phyloP scores from a whole-genome alignment of 1,284 basidiomycete species.

The Trichosporon sp. region DNA sequence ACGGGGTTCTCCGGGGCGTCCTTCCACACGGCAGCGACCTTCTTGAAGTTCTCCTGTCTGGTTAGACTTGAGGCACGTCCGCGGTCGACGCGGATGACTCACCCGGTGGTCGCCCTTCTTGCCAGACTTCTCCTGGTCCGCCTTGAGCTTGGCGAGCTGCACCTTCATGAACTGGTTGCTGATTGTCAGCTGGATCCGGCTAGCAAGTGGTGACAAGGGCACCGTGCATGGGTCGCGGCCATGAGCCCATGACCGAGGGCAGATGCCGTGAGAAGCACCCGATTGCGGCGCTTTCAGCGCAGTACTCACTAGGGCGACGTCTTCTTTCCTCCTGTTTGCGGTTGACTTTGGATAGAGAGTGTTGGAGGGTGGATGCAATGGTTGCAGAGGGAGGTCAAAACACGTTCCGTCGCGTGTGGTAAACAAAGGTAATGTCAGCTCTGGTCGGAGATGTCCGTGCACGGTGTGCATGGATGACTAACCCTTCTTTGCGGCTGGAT shows the following conservation, averaged over 20 bases:
- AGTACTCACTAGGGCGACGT: constrained; percentile 15
- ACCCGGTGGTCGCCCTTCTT: constrained; percentile 54
- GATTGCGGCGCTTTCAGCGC: neutral
- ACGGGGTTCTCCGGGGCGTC: constrained; percentile 54
- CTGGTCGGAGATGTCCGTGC: constrained; percentile 8
- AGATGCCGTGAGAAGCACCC: neutral
- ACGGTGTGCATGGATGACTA: constrained; percentile 14
- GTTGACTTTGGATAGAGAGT: neutral
- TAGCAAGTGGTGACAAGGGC: neutral
- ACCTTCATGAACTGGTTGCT: constrained; percentile 57
- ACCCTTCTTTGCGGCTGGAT: constrained; percentile 17
- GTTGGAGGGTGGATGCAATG: neutral
- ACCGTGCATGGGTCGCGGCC: neutral
- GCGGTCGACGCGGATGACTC: constrained; percentile 21
- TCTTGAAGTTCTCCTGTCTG: constrained; percentile 52
- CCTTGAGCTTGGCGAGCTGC: constrained; percentile 56
- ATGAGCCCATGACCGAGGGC: neutral
- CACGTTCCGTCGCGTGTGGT: neutral
- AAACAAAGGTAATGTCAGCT: constrained; percentile 9
- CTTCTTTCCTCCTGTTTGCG: constrained; percentile 12
- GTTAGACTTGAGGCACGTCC: neutral
- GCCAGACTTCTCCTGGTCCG: constrained; percentile 50
- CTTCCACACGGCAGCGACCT: constrained; percentile 50
- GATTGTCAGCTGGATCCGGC: constrained; percentile 10
- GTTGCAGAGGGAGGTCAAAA: neutral